Percentiles rank a stretch among this genome's conserved stretches.
These are phyloP conservation scores for Acer yangbiense DNA, from an alignment of 345 rosid species.

Conservation along the genomic window DNA sequence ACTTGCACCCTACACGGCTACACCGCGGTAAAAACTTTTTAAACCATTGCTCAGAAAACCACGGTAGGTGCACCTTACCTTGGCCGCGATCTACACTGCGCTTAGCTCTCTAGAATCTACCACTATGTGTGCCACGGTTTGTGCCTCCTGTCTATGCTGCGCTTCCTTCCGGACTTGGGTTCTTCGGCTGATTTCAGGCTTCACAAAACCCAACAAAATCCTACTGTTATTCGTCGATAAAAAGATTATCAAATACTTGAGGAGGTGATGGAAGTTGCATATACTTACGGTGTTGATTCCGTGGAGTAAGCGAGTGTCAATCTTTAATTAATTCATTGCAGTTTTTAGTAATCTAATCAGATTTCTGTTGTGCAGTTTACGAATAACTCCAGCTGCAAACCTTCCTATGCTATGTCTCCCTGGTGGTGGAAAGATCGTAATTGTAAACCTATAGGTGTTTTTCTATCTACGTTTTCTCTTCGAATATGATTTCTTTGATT, in stretches of 20 bases:
- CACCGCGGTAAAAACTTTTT: no score
- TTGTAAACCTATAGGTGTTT: slow-evolving; percentile 45
- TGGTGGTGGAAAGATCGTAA: slow-evolving; percentile 44
- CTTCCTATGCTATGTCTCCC: slow-evolving; percentile 41
- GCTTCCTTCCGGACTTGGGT: no score
- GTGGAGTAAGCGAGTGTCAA: neutral
- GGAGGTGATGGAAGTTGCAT: neutral
- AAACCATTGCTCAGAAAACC: no score
- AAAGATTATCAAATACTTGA: neutral
- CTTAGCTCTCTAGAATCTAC: no score
- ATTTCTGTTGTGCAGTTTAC: slow-evolving; percentile 32
- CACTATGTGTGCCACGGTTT: no score
- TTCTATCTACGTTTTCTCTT: neutral
- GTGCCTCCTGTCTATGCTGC: no score
- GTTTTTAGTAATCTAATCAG: neutral
- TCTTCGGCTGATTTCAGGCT: no score
- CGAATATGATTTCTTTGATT: neutral
- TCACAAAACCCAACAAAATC: neutral
- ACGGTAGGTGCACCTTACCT: no score
- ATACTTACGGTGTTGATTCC: neutral
- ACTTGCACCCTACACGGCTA: no score
- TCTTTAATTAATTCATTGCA: neutral
- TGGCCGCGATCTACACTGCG: no score
- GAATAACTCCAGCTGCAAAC: slow-evolving; percentile 44
- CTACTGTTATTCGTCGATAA: neutral